These are phyloP conservation scores for Macrolepiota fuliginosa DNA, from an alignment of 768 basidiomycete genomes.

Conservation along the genomic window DNA sequence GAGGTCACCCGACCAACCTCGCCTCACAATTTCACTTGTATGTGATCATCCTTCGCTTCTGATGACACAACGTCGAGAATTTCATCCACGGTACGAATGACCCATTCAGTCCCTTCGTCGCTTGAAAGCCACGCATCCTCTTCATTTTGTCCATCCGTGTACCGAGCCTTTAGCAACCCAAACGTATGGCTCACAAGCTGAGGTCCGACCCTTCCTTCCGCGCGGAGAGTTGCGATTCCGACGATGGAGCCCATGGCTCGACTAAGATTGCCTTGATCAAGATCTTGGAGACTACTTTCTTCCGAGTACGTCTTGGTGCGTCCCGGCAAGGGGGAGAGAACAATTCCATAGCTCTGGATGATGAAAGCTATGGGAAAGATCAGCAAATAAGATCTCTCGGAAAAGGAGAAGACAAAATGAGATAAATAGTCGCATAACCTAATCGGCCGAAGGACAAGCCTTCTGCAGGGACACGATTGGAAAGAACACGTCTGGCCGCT, in stretches of 20 bases:
- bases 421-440: conserved; percentile 1
- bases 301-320: conserved; percentile 42
- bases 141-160: conserved; percentile 52
- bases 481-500: conserved; percentile 26
- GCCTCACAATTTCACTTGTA: conserved; percentile 61
- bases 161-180: conserved; percentile 83
- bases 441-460: conserved; percentile 9
- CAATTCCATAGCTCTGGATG: conserved; percentile 80
- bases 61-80: conserved; percentile 71
- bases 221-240: conserved; percentile 80
- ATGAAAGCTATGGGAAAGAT: conserved; percentile 63
- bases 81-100: conserved; percentile 78
- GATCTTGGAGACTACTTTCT: conserved; percentile 39
- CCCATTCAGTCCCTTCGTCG: conserved; percentile 89
- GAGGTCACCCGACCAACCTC: conserved; percentile 36
- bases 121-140: conserved; percentile 81
- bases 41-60: conserved; percentile 39
- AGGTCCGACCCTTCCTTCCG: conserved; percentile 81
- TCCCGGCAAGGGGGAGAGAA: conserved; percentile 73
- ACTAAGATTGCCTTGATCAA: conserved; percentile 80
- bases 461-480: conserved; percentile 26
- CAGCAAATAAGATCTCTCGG: conserved; percentile 16
- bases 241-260: conserved; percentile 82
- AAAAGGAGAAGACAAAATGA: conserved; percentile 5
- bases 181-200: conserved; percentile 89